Evolutionary conservation across 768 basidiomycete species (phyloP), one percentile per base, ranked within the genome.

Genomic region (Panaeolus papilionaceus): DNA sequence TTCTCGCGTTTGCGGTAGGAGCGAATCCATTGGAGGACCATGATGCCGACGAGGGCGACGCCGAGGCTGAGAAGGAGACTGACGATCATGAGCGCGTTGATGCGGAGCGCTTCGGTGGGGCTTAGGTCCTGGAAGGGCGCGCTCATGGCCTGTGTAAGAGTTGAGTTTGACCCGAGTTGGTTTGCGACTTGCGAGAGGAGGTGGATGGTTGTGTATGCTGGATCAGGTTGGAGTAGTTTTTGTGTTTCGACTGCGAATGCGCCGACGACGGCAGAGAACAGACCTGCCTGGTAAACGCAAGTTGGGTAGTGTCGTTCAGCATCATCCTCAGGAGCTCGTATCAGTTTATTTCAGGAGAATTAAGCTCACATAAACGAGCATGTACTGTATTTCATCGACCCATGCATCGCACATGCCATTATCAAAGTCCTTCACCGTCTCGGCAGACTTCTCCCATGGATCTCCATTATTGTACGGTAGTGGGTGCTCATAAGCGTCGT

Each of bases 181-280:
- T 69, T 61, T 18, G 72, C 66, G 11, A 75, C 68, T 33, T 69
- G 70, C 2, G 73, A 64, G 26, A 82, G 70, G 63, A 79, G 73
- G 51, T 66, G 70, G n/a, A 69, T 70, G 10, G 74, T 75, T n/a
- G 68, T 68, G 8, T 76, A 74, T 33, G 66, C 64, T 1, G 78
- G 71, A 63, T 82, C 71, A 51, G 73, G 74, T n/a, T 75, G 65
- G 11, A 83, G 74, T 38, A 72, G 68, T 39, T 75, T 71, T 65
- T 81, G 78, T 16, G 77, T 79, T 63, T 80, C 76, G 18, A 81
- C 74, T 6, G 79, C 75, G 64, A 83, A 83, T 1, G 81, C 74
- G 2, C 78, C 79, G 14, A 81, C 73, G 1, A 77, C 78, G 4
- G 80, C 77, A 26, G 81, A 81, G 70, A 83, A 83, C 11, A 83